These are phyloP conservation scores for Fusarium penzigii DNA, from an alignment of 2,329 filamentous ascomycete genomes.

Conservation along the genomic window DNA sequence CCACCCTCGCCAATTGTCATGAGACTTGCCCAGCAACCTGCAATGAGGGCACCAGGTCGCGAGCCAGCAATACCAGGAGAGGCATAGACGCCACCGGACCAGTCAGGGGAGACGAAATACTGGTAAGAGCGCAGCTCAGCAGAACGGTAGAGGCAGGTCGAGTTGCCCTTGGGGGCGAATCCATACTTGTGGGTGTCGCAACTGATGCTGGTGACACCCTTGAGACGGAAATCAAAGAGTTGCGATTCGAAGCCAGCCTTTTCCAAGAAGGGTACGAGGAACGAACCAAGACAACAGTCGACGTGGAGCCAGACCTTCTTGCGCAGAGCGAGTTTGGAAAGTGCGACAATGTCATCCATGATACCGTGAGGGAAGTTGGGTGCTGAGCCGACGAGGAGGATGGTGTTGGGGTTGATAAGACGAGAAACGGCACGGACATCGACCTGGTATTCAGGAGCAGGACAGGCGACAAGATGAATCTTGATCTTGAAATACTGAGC, in stretches of 20 bases:
- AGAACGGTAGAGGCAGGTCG: constrained; percentile 85
- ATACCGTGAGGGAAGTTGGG: constrained; percentile 99
- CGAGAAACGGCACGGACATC: constrained; percentile 75
- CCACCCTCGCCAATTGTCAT: constrained; percentile 86
- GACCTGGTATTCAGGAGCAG: constrained; percentile 82
- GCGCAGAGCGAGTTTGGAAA: constrained; percentile 80
- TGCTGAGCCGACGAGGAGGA: constrained; percentile 89
- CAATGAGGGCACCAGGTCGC: constrained; percentile 89
- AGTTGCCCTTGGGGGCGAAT: constrained; percentile 97
- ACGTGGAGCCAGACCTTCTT: constrained; percentile 88
- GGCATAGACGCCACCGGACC: constrained; percentile 94
- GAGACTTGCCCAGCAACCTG: constrained; percentile 91
- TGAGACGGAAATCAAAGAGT: constrained; percentile 90
- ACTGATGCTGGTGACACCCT: constrained; percentile 91
- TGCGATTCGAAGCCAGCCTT: constrained; percentile 90
- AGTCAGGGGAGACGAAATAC: constrained; percentile 94
- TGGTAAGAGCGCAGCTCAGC: constrained; percentile 80
- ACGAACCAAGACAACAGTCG: constrained; percentile 96
- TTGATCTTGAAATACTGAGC: constrained; percentile 97
- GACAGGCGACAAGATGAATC: constrained; percentile 83
- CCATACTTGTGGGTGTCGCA: constrained; percentile 99
- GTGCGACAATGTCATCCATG: constrained; percentile 86
- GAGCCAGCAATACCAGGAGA: constrained; percentile 90
- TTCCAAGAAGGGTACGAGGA: constrained; percentile 88
- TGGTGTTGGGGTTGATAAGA: constrained; percentile 90